Evolutionary conservation across 805 yeast species (phyloP).

Genomic region (Cyberlindnera mississippiensis): DNA sequence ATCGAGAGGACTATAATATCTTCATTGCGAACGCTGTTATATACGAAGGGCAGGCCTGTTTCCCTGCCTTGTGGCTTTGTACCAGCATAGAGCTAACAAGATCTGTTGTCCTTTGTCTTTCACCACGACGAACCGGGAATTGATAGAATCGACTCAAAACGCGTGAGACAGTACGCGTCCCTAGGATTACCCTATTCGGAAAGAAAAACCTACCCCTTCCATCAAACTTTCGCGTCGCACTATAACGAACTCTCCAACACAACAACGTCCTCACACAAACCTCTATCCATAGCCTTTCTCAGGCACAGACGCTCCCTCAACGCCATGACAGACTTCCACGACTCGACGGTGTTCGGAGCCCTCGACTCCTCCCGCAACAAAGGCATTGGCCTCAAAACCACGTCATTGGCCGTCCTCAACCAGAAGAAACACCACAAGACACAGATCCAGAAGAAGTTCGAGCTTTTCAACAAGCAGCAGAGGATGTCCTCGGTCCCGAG

Average conservation of each 20-base stretch:
- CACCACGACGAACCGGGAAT: too few relatives aligned
- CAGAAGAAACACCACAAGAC: constrained; percentile 25
- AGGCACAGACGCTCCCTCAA: neutral
- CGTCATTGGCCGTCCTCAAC: constrained; percentile 23
- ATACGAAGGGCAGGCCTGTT: too few relatives aligned
- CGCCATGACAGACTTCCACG: constrained; percentile 5
- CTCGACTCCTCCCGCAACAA: constrained; percentile 23
- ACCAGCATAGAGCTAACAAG: too few relatives aligned
- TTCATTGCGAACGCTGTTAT: too few relatives aligned
- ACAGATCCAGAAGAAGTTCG: constrained; percentile 24
- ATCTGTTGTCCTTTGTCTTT: neutral
- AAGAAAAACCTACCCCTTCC: too few relatives aligned
- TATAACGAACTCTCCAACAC: neutral
- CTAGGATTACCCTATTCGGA: too few relatives aligned
- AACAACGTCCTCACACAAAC: neutral
- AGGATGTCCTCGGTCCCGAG: constrained; percentile 2
- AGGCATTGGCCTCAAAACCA: constrained; percentile 21
- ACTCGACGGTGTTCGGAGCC: constrained; percentile 2
- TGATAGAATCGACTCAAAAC: too few relatives aligned
- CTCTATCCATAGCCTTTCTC: neutral
- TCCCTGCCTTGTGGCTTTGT: too few relatives aligned
- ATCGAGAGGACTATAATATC: neutral
- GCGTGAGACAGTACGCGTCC: too few relatives aligned
- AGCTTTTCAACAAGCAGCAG: constrained; percentile 23
- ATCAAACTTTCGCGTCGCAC: constrained; percentile 1